These are phyloP conservation scores for Triticum urartu DNA, from an alignment of 176 grass and related monocot genomes.

Conservation along the genomic window DNA sequence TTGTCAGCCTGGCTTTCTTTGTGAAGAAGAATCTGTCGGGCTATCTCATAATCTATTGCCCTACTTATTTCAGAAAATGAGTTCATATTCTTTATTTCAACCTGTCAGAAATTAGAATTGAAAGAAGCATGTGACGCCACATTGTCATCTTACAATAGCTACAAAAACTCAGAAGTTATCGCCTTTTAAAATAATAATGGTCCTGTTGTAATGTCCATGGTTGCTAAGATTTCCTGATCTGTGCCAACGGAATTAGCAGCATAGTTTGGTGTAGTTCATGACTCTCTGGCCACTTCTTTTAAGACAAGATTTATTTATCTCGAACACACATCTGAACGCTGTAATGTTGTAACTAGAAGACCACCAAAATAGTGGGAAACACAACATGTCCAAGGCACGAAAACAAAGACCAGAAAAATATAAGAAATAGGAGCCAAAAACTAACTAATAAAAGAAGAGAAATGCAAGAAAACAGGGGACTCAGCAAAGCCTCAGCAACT, in stretches of 20 bases:
- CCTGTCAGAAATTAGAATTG: conserved; percentile 1
- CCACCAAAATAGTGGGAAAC: not conserved
- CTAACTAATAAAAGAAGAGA: too few species aligned
- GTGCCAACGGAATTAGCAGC: not conserved
- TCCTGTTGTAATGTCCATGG: not conserved
- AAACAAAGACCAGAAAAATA: too few species aligned
- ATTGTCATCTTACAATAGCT: not conserved
- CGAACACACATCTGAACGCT: not conserved
- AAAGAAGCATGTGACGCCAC: conserved; percentile 25
- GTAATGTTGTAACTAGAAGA: not conserved
- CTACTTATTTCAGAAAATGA: too few species aligned
- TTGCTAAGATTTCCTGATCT: not conserved
- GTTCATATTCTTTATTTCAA: conserved; percentile 26
- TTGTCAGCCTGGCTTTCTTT: conserved; percentile 73
- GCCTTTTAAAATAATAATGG: not conserved
- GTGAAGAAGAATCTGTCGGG: conserved; percentile 81
- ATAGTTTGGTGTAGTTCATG: not conserved
- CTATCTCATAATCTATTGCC: conserved; percentile 12
- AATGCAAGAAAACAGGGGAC: too few species aligned
- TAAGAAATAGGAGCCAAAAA: too few species aligned
- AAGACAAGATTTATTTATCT: not conserved
- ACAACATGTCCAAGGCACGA: not conserved
- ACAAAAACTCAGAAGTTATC: not conserved
- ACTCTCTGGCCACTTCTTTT: not conserved
- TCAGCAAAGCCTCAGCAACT: too few species aligned